Percentiles rank a stretch among this genome's conserved stretches.
phyloP scores from a whole-genome alignment of 495 filamentous ascomycete genomes.

The Cenococcum geophilum region DNA sequence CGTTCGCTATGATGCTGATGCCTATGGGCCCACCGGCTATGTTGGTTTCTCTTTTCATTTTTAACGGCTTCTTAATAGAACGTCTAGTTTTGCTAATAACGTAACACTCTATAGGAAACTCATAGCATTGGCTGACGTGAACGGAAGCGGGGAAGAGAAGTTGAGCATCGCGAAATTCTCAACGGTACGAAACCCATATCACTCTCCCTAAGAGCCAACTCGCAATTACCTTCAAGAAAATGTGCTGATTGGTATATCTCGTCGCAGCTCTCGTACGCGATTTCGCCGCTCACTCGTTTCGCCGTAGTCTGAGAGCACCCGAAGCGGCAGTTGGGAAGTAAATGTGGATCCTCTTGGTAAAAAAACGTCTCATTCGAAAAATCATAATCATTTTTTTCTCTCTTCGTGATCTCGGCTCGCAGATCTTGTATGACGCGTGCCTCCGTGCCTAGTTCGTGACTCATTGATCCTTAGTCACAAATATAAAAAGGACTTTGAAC shows the following conservation, averaged over 20 bases:
- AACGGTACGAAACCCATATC: slow-evolving; percentile 44
- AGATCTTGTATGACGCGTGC: too few species aligned
- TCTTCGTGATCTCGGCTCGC: neutral
- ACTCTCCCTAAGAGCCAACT: neutral
- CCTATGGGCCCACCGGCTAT: slow-evolving; percentile 65
- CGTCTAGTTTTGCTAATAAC: too few species aligned
- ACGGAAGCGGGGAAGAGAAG: slow-evolving; percentile 53
- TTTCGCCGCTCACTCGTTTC: neutral
- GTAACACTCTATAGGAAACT: slow-evolving; percentile 40
- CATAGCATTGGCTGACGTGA: slow-evolving; percentile 60
- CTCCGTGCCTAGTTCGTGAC: too few species aligned
- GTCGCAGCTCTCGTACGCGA: neutral
- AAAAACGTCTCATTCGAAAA: neutral
- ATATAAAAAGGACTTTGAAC: neutral
- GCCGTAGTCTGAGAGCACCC: neutral
- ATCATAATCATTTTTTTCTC: neutral
- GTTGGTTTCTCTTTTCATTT: slow-evolving; percentile 24
- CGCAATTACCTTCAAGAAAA: neutral
- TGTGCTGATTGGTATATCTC: neutral
- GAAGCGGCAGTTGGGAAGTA: neutral
- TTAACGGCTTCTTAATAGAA: too few species aligned
- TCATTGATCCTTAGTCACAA: too few species aligned
- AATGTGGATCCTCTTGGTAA: neutral
- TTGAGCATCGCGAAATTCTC: slow-evolving; percentile 65
- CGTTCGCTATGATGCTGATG: slow-evolving; percentile 75